Base-by-base conservation (phyloP, 2,329 filamentous ascomycete genomes). In the Colletotrichum melonis region DNA sequence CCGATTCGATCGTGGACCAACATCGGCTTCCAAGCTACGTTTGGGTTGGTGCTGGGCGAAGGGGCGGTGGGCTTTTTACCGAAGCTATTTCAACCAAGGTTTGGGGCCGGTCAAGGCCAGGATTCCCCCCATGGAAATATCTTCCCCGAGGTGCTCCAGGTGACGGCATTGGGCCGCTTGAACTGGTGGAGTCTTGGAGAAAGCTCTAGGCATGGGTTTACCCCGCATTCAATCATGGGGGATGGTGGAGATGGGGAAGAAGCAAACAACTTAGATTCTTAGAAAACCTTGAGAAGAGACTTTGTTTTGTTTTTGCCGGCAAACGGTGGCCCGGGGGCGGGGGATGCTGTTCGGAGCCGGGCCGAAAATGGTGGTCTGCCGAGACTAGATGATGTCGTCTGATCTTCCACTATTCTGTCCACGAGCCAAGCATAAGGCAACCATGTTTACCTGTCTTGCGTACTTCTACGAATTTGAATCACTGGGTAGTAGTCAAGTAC, bases 81-180 rank as follows among this genome's bases (percentile, higher is more conserved):
- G 70, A 60, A 69, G 60, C 66, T 26, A 64, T 67, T 24, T 26
- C 65, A 55, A 65, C 32, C 70, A 64, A 73, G 70, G 65, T 60
- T 69, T 59, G 55, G 32, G 16, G 55, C 55, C 42, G 66, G 55
- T n/a, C 19, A 12, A 22, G 19, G 35, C 60, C 54, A 14, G 66
- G 42, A 38, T 42, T 19, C 22, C 46, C 24, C 35, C 60, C 56
- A 56, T 42, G 69, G 57, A 42, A 26, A 67, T 24, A 32, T 46
- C 28, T 62, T 30, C 5, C 55, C 55, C 49, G 58, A 52, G 66
- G 32, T 49, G 42, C 19, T 30, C 30, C 16, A n/a, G 59, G 28
- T 60, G 59, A 73, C 66, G 66, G 66, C 60, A 73, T 73, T 73
- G 70, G 70, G 24, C 59, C 70, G 70, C 70, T 73, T 73, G 70